Conservation (phyloP, 2,329 filamentous ascomycete species). For the Onygenales sp. region DNA sequence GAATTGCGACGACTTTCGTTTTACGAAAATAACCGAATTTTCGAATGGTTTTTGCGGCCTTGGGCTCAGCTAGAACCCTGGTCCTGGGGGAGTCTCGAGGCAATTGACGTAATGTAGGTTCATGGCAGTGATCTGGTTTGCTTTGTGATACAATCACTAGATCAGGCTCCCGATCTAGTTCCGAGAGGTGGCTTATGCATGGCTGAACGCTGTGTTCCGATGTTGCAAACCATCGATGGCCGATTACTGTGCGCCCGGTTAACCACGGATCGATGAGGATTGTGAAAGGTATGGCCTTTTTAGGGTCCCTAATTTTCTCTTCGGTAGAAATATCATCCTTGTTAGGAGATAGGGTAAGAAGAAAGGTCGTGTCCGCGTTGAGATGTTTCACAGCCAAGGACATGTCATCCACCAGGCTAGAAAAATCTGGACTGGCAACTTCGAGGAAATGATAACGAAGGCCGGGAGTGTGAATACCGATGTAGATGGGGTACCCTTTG, state of each 20-base stretch:
- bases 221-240: slow-evolving; percentile 52
- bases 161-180: slow-evolving; percentile 43
- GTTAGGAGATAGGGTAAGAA: slow-evolving; percentile 21
- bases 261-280: slow-evolving; percentile 67
- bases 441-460: neutral
- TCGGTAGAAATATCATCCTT: neutral
- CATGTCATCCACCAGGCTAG: slow-evolving; percentile 7
- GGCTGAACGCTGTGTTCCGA: slow-evolving; percentile 47
- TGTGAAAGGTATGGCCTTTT: slow-evolving; percentile 40
- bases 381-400: slow-evolving; percentile 19
- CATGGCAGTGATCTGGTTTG: slow-evolving; percentile 62
- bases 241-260: slow-evolving; percentile 49
- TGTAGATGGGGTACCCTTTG: no score
- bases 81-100: slow-evolving; percentile 42
- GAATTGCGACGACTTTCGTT: slow-evolving; percentile 33
- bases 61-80: slow-evolving; percentile 56
- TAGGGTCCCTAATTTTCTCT: slow-evolving; percentile 3
- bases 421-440: neutral
- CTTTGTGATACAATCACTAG: slow-evolving; percentile 51
- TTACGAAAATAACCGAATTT: slow-evolving; percentile 60
- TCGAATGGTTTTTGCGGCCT: slow-evolving; percentile 55
- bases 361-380: slow-evolving; percentile 25
- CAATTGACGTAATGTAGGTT: slow-evolving; percentile 57
- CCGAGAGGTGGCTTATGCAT: slow-evolving; percentile 48
- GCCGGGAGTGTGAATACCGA: neutral